A percentile compares a stretch with the other conserved stretches of the same genome.
Conservation (phyloP, 2,329 filamentous ascomycete species). For the Botrytis paeoniae region DNA sequence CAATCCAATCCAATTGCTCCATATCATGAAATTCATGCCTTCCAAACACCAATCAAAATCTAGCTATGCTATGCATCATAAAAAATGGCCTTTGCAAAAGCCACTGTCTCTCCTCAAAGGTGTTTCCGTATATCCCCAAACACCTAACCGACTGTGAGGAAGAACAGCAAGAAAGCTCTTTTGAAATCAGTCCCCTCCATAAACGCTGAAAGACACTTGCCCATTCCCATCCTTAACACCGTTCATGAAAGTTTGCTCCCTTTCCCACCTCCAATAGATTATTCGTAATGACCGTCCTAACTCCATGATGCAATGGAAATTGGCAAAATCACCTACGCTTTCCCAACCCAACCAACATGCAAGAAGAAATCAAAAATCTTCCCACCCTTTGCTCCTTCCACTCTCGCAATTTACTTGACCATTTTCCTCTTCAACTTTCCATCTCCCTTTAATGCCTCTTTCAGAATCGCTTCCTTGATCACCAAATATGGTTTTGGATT, state of each 20-base stretch:
- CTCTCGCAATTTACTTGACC: conserved; percentile 76
- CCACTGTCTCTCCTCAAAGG: background rate
- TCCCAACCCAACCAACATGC: conserved; percentile 86
- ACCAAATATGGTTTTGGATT: conserved; percentile 93
- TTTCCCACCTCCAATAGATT: background rate
- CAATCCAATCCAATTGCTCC: background rate
- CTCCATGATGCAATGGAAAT: background rate
- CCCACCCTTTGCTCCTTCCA: conserved; percentile 81
- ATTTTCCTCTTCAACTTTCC: conserved; percentile 92
- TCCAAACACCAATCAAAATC: background rate
- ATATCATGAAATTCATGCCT: background rate
- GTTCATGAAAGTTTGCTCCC: background rate
- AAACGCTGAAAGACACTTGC: background rate
- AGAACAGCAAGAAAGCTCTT: background rate
- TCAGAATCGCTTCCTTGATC: conserved; percentile 89
- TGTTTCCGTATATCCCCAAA: background rate
- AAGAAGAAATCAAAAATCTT: conserved; percentile 94
- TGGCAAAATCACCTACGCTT: conserved; percentile 47
- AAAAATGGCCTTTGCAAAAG: background rate
- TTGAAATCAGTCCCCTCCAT: background rate
- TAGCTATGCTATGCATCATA: background rate
- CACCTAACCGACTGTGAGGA: background rate
- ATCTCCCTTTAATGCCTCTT: conserved; percentile 85
- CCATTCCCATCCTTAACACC: background rate
- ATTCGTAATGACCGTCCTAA: background rate